Evolutionary conservation across 345 rosid species (phyloP), one percentile per base, ranked within the genome.

Genomic region (Viola odorata): DNA sequence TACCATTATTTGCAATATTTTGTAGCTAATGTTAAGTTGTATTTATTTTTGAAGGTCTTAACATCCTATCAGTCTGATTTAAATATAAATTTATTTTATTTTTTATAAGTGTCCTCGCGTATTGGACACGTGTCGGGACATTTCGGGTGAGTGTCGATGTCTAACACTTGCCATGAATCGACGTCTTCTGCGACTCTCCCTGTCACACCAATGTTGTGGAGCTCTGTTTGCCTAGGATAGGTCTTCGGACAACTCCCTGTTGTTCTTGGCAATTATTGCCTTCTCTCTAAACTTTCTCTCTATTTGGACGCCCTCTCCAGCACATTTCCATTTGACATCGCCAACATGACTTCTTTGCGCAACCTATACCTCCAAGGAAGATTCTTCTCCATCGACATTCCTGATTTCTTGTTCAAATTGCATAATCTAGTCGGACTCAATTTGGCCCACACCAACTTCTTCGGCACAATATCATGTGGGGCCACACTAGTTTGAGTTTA

Each of bases 311-410:
- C 77, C 51, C 86, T 92, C 36, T 76, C 73, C 10, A 96, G 98
- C 49, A 32, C 74, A 38, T 77, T 92, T 70, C 97, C 98, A 11
- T 75, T 87, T 17, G 97, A 92, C 59, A 64, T 89, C 13, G 63
- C 80, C 36, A 67, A 77, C 60, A 82, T 92, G 60, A 67, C 78
- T 61, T 74, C 84, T 50, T 86, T 92, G 41, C 83, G 74, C 32
- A 58, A 83, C 73, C 85, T 92, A 65, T 89, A 61, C 77, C 80
- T 92, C 69, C 96, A 82, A 66, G 79, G 71, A 55, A 89, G 87
- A 74, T 69, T 75, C 68, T 87, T 92, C 68, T 76, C 90, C 36
- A 96, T 96, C 13, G 82, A 78, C 47, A 70, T 89, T 69, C 98
- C 96, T 50, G 64, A 42, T 3, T 80, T 53, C 55, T 42, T 80